Evolutionary conservation across 176 grass and related monocot genomes (phyloP), one percentile per base, ranked within the genome.

Genomic region (Tuctoria greenei): DNA sequence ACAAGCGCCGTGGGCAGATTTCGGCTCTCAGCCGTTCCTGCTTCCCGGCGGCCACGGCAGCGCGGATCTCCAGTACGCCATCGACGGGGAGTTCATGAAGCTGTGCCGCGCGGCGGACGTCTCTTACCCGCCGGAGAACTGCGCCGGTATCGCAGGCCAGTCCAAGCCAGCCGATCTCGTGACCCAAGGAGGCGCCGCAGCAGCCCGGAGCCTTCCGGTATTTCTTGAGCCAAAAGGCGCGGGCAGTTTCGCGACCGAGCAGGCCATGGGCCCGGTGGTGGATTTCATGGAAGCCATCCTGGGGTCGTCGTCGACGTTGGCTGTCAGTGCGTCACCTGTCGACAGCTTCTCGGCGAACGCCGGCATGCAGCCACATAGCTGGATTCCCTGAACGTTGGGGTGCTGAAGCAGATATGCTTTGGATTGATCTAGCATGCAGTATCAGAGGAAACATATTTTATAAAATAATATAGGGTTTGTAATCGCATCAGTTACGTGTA

Each of bases 241-340:
- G 40, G 43, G 66, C 72, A 20, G 28, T 47, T 90, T 86, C 54
- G 20, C 38, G 27, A 20, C 65, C 80, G 74, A 86, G 3, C 64
- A 69, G 58, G 83, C 17, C 58, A 69, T 83, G 66, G 73, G 37
- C 17, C 78, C 85, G 0, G 79, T 87, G 60, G 65, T 57, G 69
- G 85, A 86, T 71, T 97, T 91, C 83, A 85, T 93, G 88, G 93
- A 91, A 59, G 77, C 73, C 69, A 91, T 93, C 81, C 66, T 97
- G 34, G 90, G 84, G 14, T 96, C 88, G 20, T 91, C 93, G 64
- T 87, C 90, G 15, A 86, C 81, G 43, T 89, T 81, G 62, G 71
- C 83, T 20, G 72, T 69, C 45, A 92, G 85, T 7, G 62, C 82
- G 27, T 93, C 82, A 0, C 79, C 84, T 15, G 66, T 84, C 28